A percentile compares a stretch with the other conserved stretches of the same genome.
phyloP scores from a whole-genome alignment of 345 rosid genomes.

The Populus nigra region DNA sequence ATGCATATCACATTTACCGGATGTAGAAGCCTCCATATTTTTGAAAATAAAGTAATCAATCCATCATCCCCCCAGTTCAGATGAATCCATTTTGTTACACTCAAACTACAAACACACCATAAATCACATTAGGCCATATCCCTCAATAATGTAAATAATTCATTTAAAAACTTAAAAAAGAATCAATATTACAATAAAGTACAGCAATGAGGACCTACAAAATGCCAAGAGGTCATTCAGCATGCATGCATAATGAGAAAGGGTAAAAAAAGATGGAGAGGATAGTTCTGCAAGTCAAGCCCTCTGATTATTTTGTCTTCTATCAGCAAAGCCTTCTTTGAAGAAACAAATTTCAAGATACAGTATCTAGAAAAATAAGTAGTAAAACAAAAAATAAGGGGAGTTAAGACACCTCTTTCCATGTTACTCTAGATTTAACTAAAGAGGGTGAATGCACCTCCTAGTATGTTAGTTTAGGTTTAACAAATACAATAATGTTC shows the following conservation, averaged over 20 bases:
- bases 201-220: background rate
- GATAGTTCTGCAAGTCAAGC: too few species aligned
- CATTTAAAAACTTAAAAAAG: background rate
- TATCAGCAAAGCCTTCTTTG: too few species aligned
- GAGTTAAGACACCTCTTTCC: too few species aligned
- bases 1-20: constrained; percentile 44
- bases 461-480: too few species aligned
- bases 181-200: background rate
- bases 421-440: too few species aligned
- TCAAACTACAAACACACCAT: constrained; percentile 54
- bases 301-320: too few species aligned
- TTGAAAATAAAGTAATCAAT: constrained; percentile 63
- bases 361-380: too few species aligned
- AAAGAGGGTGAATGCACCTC: too few species aligned
- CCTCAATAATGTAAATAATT: background rate
- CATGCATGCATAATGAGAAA: background rate
- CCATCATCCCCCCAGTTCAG: constrained; percentile 98
- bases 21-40: constrained; percentile 72
- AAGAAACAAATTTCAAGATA: too few species aligned
- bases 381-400: too few species aligned
- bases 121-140: background rate
- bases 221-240: background rate
- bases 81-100: constrained; percentile 97
- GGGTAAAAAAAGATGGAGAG: too few species aligned
- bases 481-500: too few species aligned